Evolutionary conservation across 2,329 filamentous ascomycete species (phyloP), one percentile per base, ranked within the genome.

Genomic region (Aspergillus phoenicis): DNA sequence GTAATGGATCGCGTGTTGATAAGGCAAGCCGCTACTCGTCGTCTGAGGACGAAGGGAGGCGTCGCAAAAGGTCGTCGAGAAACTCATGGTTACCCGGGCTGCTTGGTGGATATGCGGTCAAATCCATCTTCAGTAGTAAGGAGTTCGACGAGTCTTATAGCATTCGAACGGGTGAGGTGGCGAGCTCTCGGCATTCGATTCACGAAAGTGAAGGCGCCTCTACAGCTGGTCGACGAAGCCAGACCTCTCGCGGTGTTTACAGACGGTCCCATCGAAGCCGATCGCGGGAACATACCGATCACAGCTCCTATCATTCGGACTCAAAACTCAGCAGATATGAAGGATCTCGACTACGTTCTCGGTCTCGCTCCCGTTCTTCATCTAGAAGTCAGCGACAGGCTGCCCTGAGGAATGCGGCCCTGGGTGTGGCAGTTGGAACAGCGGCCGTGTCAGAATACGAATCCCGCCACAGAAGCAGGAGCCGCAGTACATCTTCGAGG

Each of bases 81-180:
- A 80, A 76, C 61, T 81, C 81, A 28, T 84, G 83, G 77, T 68
- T 87, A 26, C 84, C 82, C 15, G 81, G 81, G 33, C 82, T 84
- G 17, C 72, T 87, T 13, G 83, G 82, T 57, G 84, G 82, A 4
- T 82, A 84, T 58, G 84, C 83, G 52, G 83, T 83, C 2, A 83
- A 85, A 67, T 82, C 82, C 2, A 67, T 88, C 11, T 84, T 82
- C 66, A 80, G 77, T 49, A 78, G 78, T 39, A 77, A 84, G 60
- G 83, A 86, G 55, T 87, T 86, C 63, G 83, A 87, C 64, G 85
- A 87, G 66, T 85, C 83, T 0, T 85, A 87, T 64, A 87, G 82
- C 65, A 78, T 86, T 65, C 84, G 83, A 59, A 83, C 84, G 58
- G 84, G 85, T 17, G 80, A 78, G 22, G 70, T 73, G 1, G 56